A percentile compares a stretch with the other conserved stretches of the same genome.
phyloP scores from a whole-genome alignment of 768 basidiomycete species.

The Tulasnella sp. region DNA sequence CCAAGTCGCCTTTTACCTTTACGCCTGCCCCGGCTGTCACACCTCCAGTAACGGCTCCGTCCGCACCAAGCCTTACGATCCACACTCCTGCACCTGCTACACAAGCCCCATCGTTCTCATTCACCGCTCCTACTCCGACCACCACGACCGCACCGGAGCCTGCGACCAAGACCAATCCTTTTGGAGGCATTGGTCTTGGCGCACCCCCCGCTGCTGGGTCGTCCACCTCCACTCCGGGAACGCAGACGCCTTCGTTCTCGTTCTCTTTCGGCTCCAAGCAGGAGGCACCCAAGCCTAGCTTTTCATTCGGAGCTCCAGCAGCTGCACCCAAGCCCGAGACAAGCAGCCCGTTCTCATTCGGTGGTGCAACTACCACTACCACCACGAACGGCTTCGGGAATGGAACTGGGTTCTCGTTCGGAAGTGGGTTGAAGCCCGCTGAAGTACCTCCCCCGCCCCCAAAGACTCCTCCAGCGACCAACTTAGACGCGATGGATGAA shows the following conservation, averaged over 20 bases:
- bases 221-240: not conserved
- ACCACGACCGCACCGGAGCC: not conserved
- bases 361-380: not conserved
- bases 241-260: not conserved
- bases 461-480: not conserved
- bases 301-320: not conserved
- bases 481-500: slow-evolving; percentile 1
- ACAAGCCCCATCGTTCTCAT: not conserved
- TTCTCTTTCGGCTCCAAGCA: not conserved
- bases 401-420: not conserved
- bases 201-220: not conserved
- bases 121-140: not conserved
- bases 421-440: not conserved
- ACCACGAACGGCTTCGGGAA: not conserved
- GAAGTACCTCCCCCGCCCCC: not conserved
- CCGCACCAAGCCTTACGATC: not conserved
- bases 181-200: not conserved
- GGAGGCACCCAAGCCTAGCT: not conserved
- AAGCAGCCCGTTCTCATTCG: not conserved
- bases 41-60: not conserved
- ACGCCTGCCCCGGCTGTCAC: not conserved
- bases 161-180: not conserved
- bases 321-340: not conserved
- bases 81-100: not conserved
- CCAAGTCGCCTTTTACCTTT: not conserved